A percentile compares a stretch with the other conserved stretches of the same genome.
Evolutionary conservation across 2,329 filamentous ascomycete species (phyloP).

Genomic region (Colletotrichum tofieldiae): DNA sequence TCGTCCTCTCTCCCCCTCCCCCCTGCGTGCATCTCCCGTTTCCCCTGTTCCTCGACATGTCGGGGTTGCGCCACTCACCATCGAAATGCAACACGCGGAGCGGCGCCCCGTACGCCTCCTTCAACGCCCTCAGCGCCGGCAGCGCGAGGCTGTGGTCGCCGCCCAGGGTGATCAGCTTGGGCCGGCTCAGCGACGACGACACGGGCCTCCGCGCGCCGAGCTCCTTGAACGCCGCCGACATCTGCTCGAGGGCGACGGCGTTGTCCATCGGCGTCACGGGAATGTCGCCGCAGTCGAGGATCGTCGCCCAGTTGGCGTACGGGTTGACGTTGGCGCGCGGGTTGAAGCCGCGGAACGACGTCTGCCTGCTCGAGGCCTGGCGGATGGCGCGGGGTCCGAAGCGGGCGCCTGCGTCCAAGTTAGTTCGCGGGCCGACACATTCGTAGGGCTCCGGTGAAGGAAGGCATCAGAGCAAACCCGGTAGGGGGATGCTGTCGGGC

Average conservation of each 20-base stretch:
- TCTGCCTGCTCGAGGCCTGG: conserved; percentile 86
- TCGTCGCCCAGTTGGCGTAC: conserved; percentile 82
- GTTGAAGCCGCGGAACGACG: conserved; percentile 84
- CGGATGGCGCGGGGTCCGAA: conserved; percentile 93
- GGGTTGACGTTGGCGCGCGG: conserved; percentile 87
- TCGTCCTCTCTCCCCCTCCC: not conserved
- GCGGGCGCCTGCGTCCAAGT: conserved; percentile 69
- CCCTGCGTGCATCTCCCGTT: too few relatives aligned
- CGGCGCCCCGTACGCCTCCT: conserved; percentile 72
- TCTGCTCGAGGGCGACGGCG: conserved; percentile 83
- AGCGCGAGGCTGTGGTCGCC: conserved; percentile 82
- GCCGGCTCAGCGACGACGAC: conserved; percentile 54
- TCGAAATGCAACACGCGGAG: conserved; percentile 84
- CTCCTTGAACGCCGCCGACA: conserved; percentile 85
- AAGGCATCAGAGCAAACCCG: not conserved
- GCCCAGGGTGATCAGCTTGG: conserved; percentile 78
- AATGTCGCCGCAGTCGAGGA: conserved; percentile 93
- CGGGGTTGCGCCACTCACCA: conserved; percentile 49
- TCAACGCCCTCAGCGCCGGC: conserved; percentile 77
- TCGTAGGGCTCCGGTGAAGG: not conserved
- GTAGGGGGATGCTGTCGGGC: not conserved
- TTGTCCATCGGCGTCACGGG: conserved; percentile 92
- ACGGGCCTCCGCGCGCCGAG: conserved; percentile 65
- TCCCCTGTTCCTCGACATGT: not conserved
- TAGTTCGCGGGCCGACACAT: not conserved